Base-by-base conservation (phyloP, 2,329 filamentous ascomycete species). In the Trichothecium roseum region DNA sequence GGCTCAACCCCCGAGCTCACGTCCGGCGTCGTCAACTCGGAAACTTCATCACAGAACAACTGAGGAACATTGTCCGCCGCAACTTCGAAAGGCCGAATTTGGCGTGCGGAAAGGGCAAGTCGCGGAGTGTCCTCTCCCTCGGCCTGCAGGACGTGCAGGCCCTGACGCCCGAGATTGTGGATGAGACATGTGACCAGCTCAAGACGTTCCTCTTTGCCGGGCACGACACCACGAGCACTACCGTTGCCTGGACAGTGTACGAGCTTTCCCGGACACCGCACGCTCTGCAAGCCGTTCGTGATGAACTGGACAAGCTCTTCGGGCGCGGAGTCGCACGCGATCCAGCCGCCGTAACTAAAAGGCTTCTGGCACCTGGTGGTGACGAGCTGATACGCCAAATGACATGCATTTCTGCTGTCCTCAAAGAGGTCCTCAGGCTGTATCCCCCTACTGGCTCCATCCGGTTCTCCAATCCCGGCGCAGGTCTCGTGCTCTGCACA, bases 341-440 rank as follows among this genome's bases (percentile, higher is more conserved):
- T 28, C 52, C 56, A 0, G 41, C 37, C 1, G 38, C 40, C 3
- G 41, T 59, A 15, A 38, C 47, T 4, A 38, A 44, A n/a, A 46
- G 37, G 29, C 46, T 60, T 15, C 30, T 49, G n/a, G 37, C 38
- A 6, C 28, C 20, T 35, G 47, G 44, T 3, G 55, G 50, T 9
- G 47, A 50, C 1, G 55, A 57, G 12, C 31, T 56, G 2, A 40
- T 61, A 16, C 39, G 42, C 16, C 45, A 45, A 12, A 57, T 63
- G 55, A 33, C 45, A 0, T 62, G 59, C 40, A 51, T 47, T 4
- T 45, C 52, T 7, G 59, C 58, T 8, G 53, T 62, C 8, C 52
- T 63, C 34, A 60, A 62, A 41, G 60, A 64, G 36, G 45, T 43
- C 1, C 44, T 62, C 6, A 45, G 59, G 0, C 40, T 62, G 13